A percentile compares a stretch with the other conserved stretches of the same genome.
Evolutionary conservation across 345 rosid species (phyloP).

Genomic region (Aurinia saxatilis): DNA sequence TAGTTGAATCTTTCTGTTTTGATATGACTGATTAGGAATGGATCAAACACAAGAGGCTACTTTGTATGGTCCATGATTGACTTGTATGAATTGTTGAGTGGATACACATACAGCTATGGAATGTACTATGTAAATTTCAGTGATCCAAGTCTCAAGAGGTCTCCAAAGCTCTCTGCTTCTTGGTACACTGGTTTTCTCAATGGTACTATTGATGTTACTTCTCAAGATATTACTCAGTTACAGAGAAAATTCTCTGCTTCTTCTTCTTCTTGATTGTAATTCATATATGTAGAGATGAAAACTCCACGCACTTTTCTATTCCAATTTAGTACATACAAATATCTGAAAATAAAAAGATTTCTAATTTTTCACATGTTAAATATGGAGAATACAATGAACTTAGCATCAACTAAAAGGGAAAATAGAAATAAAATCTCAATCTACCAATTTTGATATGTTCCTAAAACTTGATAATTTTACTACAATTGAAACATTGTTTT

Average conservation of each 20-base stretch:
- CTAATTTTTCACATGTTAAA: too few species aligned
- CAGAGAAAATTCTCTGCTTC: background rate
- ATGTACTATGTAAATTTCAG: constrained; percentile 39
- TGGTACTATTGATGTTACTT: constrained; percentile 19
- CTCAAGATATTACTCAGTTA: background rate
- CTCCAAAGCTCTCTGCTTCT: constrained; percentile 43
- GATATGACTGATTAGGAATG: constrained; percentile 31
- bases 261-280: background rate
- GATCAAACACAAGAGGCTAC: constrained; percentile 47
- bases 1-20: background rate
- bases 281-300: background rate
- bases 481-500: too few species aligned
- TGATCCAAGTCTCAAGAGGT: constrained; percentile 34
- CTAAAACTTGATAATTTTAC: too few species aligned
- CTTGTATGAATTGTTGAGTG: constrained; percentile 31
- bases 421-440: too few species aligned
- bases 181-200: constrained; percentile 46
- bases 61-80: constrained; percentile 48
- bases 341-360: background rate
- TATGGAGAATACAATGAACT: too few species aligned
- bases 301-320: background rate
- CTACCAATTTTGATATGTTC: too few species aligned
- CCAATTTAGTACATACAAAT: background rate
- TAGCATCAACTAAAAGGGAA: too few species aligned
- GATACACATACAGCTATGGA: constrained; percentile 26